Conservation (phyloP, 768 basidiomycete species). For the Pleurotus platypus region DNA sequence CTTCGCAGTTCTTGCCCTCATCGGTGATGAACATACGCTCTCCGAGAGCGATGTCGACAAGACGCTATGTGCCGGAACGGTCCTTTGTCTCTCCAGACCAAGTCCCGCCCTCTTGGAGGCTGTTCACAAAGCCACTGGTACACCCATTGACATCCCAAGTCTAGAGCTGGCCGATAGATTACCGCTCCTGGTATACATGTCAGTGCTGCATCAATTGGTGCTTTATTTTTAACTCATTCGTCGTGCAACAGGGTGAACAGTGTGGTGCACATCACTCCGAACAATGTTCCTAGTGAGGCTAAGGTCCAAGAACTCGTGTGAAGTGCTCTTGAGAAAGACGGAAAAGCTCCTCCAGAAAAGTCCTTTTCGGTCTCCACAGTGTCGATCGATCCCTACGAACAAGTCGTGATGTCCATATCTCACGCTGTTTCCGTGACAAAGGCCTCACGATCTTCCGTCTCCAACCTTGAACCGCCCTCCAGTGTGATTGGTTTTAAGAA, state of each 20-base stretch:
- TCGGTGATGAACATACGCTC: too few species aligned
- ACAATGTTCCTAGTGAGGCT: not conserved
- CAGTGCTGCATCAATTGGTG: not conserved
- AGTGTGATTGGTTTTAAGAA: not conserved
- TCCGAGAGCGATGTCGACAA: too few species aligned
- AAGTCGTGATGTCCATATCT: not conserved
- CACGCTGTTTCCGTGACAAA: not conserved
- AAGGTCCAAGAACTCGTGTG: not conserved
- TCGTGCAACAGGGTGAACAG: not conserved
- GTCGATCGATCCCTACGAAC: not conserved
- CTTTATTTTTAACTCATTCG: not conserved
- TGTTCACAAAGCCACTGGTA: not conserved
- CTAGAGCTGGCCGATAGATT: not conserved
- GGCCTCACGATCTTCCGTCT: not conserved
- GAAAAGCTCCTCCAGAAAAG: not conserved
- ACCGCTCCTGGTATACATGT: constrained; percentile 2
- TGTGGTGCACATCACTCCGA: not conserved
- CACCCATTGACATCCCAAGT: not conserved
- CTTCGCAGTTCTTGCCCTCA: too few species aligned
- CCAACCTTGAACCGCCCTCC: not conserved
- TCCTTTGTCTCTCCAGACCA: not conserved
- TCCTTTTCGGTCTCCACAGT: not conserved
- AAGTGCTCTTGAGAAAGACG: too few species aligned
- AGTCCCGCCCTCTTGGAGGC: not conserved
- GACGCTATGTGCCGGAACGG: not conserved